phyloP scores from a whole-genome alignment of 2,329 filamentous ascomycete genomes.

The Domatiomyces globalis region DNA sequence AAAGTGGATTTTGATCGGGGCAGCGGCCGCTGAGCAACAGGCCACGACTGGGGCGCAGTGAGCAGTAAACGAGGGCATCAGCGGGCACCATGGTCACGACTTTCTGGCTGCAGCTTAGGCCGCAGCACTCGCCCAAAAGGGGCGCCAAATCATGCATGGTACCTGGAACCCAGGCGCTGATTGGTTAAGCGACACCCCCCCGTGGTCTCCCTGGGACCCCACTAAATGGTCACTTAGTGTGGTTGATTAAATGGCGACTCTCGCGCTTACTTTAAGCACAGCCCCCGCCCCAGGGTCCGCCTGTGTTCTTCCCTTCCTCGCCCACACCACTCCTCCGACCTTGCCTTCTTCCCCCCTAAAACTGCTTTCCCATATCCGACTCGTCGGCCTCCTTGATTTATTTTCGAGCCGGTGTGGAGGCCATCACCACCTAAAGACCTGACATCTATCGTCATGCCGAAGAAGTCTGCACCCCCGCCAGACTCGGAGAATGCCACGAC shows the following conservation, averaged over 20 bases:
- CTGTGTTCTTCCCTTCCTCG: conserved; percentile 27
- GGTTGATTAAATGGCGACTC: neutral
- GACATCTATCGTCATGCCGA: conserved; percentile 12
- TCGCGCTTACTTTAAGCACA: neutral
- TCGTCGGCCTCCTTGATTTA: conserved; percentile 8
- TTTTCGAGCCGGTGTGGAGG: neutral
- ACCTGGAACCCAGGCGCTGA: neutral
- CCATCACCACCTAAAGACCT: neutral
- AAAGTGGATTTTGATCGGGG: no score
- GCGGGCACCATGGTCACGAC: neutral
- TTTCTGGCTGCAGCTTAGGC: neutral
- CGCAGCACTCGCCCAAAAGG: neutral
- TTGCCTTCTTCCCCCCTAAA: conserved; percentile 32
- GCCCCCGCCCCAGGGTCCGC: neutral
- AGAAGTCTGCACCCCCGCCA: conserved; percentile 9
- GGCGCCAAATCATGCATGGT: neutral
- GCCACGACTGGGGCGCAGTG: no score
- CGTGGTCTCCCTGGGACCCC: neutral
- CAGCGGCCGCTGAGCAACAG: no score
- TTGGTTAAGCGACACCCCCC: neutral
- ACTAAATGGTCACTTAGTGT: neutral
- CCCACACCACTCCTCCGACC: conserved; percentile 36
- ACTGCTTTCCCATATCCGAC: conserved; percentile 1
- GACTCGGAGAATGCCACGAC: conserved; percentile 20
- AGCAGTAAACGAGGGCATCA: neutral